phyloP scores from a whole-genome alignment of 176 grass and related monocot species.

The Bonia amplexicaulis region DNA sequence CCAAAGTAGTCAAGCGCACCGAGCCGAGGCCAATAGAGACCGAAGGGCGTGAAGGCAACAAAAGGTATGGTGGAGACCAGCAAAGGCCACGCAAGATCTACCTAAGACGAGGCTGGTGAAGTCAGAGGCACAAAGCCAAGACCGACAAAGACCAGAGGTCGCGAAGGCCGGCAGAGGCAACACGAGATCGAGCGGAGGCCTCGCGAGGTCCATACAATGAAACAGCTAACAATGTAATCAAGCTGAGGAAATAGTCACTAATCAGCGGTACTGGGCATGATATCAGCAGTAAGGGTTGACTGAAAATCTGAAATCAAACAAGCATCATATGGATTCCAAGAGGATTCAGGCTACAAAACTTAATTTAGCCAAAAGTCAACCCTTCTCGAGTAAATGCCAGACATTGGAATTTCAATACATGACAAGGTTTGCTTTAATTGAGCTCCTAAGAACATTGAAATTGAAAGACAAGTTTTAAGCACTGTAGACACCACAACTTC shows the following conservation, averaged over 20 bases:
- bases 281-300: background rate
- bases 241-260: background rate
- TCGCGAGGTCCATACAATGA: background rate
- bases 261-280: background rate
- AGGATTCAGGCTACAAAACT: constrained; percentile 21
- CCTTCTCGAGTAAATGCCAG: background rate
- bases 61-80: too few relatives aligned
- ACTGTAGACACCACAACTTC: background rate
- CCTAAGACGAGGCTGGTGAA: too few relatives aligned
- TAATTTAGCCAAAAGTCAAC: background rate
- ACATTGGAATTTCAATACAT: constrained; percentile 19
- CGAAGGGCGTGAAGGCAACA: too few relatives aligned
- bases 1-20: too few relatives aligned
- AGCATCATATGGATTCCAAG: background rate
- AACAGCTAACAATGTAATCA: background rate
- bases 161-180: too few relatives aligned
- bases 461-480: background rate
- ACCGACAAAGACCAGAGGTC: too few relatives aligned
- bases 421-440: constrained; percentile 16
- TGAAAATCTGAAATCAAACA: background rate
- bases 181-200: too few relatives aligned
- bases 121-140: too few relatives aligned
- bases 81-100: too few relatives aligned
- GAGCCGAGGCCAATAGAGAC: too few relatives aligned
- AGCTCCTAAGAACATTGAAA: constrained; percentile 29